These are phyloP conservation scores for Backusella macrospora DNA, from an alignment of 192 early-diverging fungal species.

Conservation along the genomic window DNA sequence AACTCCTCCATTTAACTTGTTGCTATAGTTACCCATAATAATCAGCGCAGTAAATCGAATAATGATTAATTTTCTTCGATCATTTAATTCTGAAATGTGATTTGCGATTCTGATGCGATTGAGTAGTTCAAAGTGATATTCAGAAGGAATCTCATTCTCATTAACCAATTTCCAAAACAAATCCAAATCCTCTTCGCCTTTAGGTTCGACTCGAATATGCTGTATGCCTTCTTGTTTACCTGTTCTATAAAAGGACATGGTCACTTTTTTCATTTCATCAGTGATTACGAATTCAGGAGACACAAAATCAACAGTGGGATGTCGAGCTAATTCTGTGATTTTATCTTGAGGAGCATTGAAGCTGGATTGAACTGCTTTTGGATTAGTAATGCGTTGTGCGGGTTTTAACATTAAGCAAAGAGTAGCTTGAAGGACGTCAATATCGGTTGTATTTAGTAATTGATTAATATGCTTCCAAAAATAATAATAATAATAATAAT, in stretches of 20 bases:
- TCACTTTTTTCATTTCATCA: constrained; percentile 46
- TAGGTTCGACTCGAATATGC: constrained; percentile 37
- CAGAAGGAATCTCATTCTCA: constrained; percentile 69
- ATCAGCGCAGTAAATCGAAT: constrained; percentile 79
- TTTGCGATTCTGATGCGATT: constrained; percentile 81
- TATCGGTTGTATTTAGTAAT: constrained; percentile 74
- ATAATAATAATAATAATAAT: too few species aligned
- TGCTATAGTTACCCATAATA: constrained; percentile 61
- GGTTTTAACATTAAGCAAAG: constrained; percentile 83
- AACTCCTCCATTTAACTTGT: background rate
- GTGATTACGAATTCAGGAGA: constrained; percentile 5
- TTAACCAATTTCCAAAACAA: constrained; percentile 63
- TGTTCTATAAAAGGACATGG: constrained; percentile 11
- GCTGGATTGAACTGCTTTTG: constrained; percentile 63
- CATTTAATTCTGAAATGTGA: constrained; percentile 47
- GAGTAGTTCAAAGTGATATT: constrained; percentile 78
- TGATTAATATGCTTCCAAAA: constrained; percentile 72
- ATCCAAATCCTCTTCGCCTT: constrained; percentile 49
- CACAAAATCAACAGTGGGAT: background rate
- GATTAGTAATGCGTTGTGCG: constrained; percentile 86
- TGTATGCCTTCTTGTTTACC: background rate
- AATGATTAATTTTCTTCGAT: constrained; percentile 64
- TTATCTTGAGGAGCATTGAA: constrained; percentile 59
- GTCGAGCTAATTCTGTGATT: constrained; percentile 61
- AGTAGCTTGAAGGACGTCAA: constrained; percentile 77